phyloP scores from a whole-genome alignment of 2,329 filamentous ascomycete genomes.

The Karstenula rhodostoma region DNA sequence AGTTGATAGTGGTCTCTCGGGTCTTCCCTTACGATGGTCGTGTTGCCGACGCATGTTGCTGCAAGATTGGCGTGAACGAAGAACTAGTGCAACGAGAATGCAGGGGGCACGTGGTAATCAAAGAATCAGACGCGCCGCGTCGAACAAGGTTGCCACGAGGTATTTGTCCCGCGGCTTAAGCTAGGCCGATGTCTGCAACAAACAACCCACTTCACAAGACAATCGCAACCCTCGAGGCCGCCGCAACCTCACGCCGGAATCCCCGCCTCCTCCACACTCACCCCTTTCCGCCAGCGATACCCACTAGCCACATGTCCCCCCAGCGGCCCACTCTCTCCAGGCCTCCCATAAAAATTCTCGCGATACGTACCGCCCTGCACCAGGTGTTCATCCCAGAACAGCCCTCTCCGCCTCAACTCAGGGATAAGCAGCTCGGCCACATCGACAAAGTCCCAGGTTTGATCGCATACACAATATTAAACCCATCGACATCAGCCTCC shows the following conservation, averaged over 20 bases:
- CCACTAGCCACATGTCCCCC: slow-evolving; percentile 59
- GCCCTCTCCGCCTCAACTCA: slow-evolving; percentile 66
- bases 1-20: too few relatives aligned
- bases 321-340: slow-evolving; percentile 57
- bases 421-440: slow-evolving; percentile 66
- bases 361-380: slow-evolving; percentile 65
- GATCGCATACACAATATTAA: slow-evolving; percentile 73
- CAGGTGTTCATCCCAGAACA: slow-evolving; percentile 61
- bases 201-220: too few relatives aligned
- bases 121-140: too few relatives aligned
- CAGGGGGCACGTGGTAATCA: too few relatives aligned
- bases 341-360: slow-evolving; percentile 64
- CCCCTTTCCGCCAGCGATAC: slow-evolving; percentile 45
- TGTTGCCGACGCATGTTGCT: too few relatives aligned
- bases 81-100: too few relatives aligned
- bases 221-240: too few relatives aligned
- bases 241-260: background rate
- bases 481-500: slow-evolving; percentile 75
- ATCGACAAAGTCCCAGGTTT: slow-evolving; percentile 70
- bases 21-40: too few relatives aligned
- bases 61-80: too few relatives aligned
- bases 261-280: slow-evolving; percentile 13
- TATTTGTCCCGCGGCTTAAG: too few relatives aligned
- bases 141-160: too few relatives aligned
- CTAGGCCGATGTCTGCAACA: too few relatives aligned